Conservation (phyloP, 2,329 filamentous ascomycete species). For the Myriosclerotinia scirpicola region DNA sequence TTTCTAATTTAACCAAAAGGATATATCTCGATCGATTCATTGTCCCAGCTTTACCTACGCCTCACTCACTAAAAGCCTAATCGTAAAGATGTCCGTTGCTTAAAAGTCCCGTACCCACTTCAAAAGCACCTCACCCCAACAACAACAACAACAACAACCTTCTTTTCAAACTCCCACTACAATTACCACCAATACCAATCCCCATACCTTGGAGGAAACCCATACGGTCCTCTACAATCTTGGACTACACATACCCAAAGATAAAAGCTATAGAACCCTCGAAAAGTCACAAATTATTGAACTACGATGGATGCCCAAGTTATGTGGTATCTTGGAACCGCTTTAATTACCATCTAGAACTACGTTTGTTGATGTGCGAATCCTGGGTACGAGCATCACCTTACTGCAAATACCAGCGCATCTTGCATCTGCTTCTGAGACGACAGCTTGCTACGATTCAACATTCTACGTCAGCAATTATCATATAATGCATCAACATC, state of each 20-base stretch:
- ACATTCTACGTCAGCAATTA: slow-evolving; percentile 27
- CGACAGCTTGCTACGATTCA: slow-evolving; percentile 31
- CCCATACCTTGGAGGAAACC: slow-evolving; percentile 1
- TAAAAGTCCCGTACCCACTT: slow-evolving; percentile 20
- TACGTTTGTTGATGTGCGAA: slow-evolving; percentile 33
- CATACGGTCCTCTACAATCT: background rate
- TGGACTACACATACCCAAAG: background rate
- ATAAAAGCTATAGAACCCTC: slow-evolving; percentile 7
- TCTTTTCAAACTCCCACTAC: too few relatives aligned
- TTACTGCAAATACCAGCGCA: slow-evolving; percentile 29
- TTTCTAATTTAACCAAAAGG: too few relatives aligned
- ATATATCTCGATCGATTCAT: background rate
- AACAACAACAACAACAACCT: too few relatives aligned
- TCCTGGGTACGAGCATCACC: slow-evolving; percentile 28
- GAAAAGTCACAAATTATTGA: slow-evolving; percentile 21
- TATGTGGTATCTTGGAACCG: slow-evolving; percentile 38
- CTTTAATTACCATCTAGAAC: slow-evolving; percentile 37
- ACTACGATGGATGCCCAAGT: slow-evolving; percentile 41
- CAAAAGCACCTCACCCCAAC: background rate
- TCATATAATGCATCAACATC: slow-evolving; percentile 81
- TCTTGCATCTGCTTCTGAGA: slow-evolving; percentile 27
- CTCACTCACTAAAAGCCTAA: slow-evolving; percentile 5
- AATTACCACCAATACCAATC: background rate
- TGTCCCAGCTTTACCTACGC: background rate
- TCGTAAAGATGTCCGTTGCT: slow-evolving; percentile 18